phyloP scores from a whole-genome alignment of 345 rosid species.

The Hevea brasiliensis region DNA sequence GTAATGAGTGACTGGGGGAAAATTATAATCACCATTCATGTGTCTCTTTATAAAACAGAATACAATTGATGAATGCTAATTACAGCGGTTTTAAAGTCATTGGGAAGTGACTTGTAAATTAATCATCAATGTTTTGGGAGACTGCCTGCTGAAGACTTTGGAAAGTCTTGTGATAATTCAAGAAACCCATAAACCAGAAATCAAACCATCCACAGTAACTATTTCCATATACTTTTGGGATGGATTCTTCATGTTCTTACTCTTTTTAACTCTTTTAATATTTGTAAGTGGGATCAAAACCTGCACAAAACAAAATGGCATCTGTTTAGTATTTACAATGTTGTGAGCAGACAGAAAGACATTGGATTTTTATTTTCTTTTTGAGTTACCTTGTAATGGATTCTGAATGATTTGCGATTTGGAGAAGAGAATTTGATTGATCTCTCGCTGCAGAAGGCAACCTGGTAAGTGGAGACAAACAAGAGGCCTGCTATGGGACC shows the following conservation, averaged over 20 bases:
- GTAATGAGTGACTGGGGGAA: no score
- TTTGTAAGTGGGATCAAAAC: conserved; percentile 20
- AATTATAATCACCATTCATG: no score
- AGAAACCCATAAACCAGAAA: conserved; percentile 24
- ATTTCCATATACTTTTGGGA: conserved; percentile 30
- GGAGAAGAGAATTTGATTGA: conserved; percentile 38
- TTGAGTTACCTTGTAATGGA: conserved; percentile 40
- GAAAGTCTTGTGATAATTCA: not conserved
- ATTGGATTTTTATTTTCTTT: not conserved
- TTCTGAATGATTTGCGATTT: conserved; percentile 32
- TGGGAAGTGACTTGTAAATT: not conserved
- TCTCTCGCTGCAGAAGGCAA: conserved; percentile 53
- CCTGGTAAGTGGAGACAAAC: conserved; percentile 42
- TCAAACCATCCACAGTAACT: conserved; percentile 13
- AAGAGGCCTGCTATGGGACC: conserved; percentile 59
- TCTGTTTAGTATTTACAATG: not conserved
- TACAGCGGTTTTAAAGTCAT: not conserved
- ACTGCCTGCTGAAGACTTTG: not conserved
- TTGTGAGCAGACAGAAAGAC: not conserved
- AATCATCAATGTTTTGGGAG: not conserved
- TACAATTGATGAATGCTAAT: not conserved
- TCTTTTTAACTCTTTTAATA: conserved; percentile 6
- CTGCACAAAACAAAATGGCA: conserved; percentile 6
- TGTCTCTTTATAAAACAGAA: no score
- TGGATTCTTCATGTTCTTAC: conserved; percentile 24